phyloP scores from a whole-genome alignment of 257 asterid genomes.

The Primulina huaijiensis region DNA sequence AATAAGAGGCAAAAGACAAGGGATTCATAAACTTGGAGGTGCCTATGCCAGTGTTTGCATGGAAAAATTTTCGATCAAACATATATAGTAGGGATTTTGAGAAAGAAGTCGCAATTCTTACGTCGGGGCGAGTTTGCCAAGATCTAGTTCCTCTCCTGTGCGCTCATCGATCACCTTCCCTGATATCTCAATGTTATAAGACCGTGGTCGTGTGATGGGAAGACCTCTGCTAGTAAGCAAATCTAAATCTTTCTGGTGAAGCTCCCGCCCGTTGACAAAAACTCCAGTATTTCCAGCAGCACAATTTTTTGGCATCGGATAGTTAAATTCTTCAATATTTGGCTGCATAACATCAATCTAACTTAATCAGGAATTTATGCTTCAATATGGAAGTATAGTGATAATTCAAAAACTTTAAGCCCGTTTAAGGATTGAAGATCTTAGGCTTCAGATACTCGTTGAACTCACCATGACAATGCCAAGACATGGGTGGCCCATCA shows the following conservation, averaged over 20 bases:
- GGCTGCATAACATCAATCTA: conserved; percentile 58
- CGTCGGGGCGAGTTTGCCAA: conserved; percentile 99
- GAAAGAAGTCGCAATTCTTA: conserved; percentile 36
- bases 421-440: background rate
- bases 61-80: background rate
- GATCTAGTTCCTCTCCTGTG: conserved; percentile 84
- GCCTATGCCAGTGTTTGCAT: background rate
- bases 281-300: conserved; percentile 82
- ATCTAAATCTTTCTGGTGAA: conserved; percentile 77
- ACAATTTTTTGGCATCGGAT: conserved; percentile 67
- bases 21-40: background rate
- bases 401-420: background rate
- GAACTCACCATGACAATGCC: conserved; percentile 81
- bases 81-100: background rate
- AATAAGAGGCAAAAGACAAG: background rate
- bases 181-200: conserved; percentile 63
- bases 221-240: conserved; percentile 82
- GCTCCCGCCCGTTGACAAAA: conserved; percentile 86
- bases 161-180: conserved; percentile 80
- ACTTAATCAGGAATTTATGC: background rate
- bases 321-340: conserved; percentile 73
- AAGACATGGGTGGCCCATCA: conserved; percentile 84
- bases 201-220: conserved; percentile 55
- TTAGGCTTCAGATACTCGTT: conserved; percentile 10
- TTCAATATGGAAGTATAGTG: background rate